These are phyloP conservation scores for Tolypocladium tropicale DNA, from an alignment of 2,329 filamentous ascomycete species.

Conservation along the genomic window DNA sequence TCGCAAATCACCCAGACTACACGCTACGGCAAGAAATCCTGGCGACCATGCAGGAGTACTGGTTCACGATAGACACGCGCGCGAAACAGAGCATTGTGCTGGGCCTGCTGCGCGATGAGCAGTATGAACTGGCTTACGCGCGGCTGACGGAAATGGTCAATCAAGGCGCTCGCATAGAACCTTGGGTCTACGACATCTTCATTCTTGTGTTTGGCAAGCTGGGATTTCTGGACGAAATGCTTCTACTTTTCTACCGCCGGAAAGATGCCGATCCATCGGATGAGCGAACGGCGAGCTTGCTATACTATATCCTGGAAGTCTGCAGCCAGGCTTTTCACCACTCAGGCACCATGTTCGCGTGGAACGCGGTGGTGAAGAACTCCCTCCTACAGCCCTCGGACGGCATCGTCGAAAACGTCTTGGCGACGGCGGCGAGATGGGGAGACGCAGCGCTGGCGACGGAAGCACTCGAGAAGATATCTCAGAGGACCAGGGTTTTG, in stretches of 20 bases:
- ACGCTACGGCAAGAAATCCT: constrained; percentile 62
- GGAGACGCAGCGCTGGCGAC: constrained; percentile 60
- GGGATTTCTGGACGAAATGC: constrained; percentile 67
- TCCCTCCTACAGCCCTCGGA: constrained; percentile 36
- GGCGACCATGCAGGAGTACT: constrained; percentile 61
- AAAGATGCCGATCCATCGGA: constrained; percentile 22
- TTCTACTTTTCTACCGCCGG: constrained; percentile 55
- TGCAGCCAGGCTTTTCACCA: constrained; percentile 57
- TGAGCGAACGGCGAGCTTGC: constrained; percentile 39
- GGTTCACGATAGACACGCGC: constrained; percentile 41
- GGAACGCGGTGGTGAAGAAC: constrained; percentile 53
- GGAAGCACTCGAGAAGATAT: constrained; percentile 49
- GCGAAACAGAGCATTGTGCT: constrained; percentile 59
- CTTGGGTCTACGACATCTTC: constrained; percentile 73
- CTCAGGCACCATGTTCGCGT: constrained; percentile 57
- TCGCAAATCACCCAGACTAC: constrained; percentile 82
- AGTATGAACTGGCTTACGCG: constrained; percentile 70
- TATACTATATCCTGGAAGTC: constrained; percentile 65
- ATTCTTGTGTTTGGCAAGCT: constrained; percentile 62
- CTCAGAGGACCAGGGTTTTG: constrained; percentile 36
- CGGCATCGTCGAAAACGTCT: constrained; percentile 55
- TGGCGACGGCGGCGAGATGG: constrained; percentile 60
- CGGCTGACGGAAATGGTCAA: constrained; percentile 57
- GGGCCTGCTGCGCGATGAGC: constrained; percentile 68
- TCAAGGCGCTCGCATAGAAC: constrained; percentile 42